Evolutionary conservation across 495 filamentous ascomycete species (phyloP), one percentile per base, ranked within the genome.

Genomic region (Astrocystis sublimbata): DNA sequence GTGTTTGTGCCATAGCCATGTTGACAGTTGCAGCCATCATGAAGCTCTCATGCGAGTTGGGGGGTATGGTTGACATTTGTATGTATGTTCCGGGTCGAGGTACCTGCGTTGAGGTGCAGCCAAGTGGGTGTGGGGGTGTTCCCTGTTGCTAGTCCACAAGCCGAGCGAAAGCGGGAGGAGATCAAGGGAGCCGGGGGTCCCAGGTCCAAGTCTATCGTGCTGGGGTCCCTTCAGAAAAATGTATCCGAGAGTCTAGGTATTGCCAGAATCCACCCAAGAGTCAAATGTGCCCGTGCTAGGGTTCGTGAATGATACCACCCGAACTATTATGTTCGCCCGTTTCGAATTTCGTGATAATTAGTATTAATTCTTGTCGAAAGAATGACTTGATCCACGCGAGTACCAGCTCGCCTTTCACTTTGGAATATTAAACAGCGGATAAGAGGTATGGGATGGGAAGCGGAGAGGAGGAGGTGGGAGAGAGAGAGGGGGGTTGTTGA

Each of bases 1-100:
- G 71, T 19, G 80, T 68, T 75, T 79, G 78, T 73, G 82, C 74
- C 66, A 81, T 75, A 56, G 81, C 81, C 82, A 85, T 85, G 71
- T 78, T 76, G 77, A 82, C 79, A 76, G 78, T 75, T 66, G 81
- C 71, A 77, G 79, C 72, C 76, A 78, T 81, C 78, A 75, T 68
- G 51, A 56, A 56, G 61, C 76, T 73, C 65, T 76, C 75, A 60
- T 78, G 77, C 71, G 79, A 71, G 75, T 78, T 83, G 78, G 82
- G 80, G 83, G 82, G 76, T 76, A 76, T 77, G 74, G 75, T 78
- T 80, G 83, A 80, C 82, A 85, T 85, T 84, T 85, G 83, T 85
- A 85, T 74, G 73, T 74, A 63, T 69, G 66, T 60, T 65, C 60
- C 50, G 51, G 67, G 56, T 57, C 59, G 49, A 75, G 70, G 76